These are phyloP conservation scores for Leucoagaricus sp. DNA, from an alignment of 1,284 basidiomycete genomes.

Conservation along the genomic window DNA sequence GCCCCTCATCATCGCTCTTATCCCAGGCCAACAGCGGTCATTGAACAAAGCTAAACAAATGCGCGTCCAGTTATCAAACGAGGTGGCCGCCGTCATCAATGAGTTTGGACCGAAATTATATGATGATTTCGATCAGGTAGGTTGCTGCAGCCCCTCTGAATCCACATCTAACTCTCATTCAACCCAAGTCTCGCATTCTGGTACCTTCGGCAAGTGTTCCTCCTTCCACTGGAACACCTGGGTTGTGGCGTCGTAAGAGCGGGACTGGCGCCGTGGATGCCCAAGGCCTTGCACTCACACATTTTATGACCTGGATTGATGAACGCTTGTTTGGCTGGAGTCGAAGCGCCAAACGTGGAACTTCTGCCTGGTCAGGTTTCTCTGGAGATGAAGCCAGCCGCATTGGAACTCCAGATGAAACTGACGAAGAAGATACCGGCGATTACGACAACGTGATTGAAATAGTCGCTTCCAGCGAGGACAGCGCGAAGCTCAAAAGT, in stretches of 20 bases:
- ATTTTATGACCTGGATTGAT: conserved; percentile 94
- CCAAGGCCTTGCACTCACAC: conserved; percentile 75
- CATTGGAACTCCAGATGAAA: conserved; percentile 64
- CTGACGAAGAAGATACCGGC: conserved; percentile 77
- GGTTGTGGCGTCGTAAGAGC: conserved; percentile 75
- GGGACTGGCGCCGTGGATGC: conserved; percentile 76
- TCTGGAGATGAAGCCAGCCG: conserved; percentile 62
- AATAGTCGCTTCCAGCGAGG: conserved; percentile 55
- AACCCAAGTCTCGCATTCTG: conserved; percentile 76
- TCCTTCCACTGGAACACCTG: conserved; percentile 67
- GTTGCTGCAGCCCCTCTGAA: too few relatives aligned
- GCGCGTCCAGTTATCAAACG: conserved; percentile 81
- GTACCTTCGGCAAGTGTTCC: conserved; percentile 83
- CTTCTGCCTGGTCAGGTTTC: conserved; percentile 74
- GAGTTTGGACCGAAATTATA: conserved; percentile 88
- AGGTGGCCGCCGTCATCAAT: conserved; percentile 89
- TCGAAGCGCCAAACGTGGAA: conserved; percentile 66
- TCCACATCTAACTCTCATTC: not conserved
- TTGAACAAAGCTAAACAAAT: conserved; percentile 81
- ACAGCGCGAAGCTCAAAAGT: conserved; percentile 54
- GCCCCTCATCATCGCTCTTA: conserved; percentile 87
- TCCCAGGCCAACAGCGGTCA: conserved; percentile 89
- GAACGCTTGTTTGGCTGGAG: conserved; percentile 94
- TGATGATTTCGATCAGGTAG: conserved; percentile 85
- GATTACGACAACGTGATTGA: conserved; percentile 81